Evolutionary conservation across 805 yeast species (phyloP).

Genomic region (Scheffersomyces stipitis): DNA sequence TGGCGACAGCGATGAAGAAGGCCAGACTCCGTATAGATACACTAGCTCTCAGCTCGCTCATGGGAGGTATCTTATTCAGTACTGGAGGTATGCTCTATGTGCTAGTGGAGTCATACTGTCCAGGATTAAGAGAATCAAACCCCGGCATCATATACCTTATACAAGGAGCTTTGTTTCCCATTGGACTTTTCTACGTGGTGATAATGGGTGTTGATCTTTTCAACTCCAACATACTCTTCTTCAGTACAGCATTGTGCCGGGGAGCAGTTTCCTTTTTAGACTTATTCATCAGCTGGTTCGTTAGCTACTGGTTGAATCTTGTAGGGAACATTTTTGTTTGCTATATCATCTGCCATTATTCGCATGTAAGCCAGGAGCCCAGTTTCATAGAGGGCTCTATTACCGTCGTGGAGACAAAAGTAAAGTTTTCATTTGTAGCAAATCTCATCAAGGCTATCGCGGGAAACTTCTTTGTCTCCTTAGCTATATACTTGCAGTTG

Average conservation of each 20-base stretch:
- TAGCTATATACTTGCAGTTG: conserved; percentile 74
- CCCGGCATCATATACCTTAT: conserved; percentile 55
- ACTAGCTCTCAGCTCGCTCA: conserved; percentile 59
- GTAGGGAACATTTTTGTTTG: conserved; percentile 65
- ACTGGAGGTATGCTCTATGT: conserved; percentile 73
- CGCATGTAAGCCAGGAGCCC: conserved; percentile 47
- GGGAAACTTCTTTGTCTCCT: conserved; percentile 74
- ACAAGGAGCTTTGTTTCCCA: conserved; percentile 65
- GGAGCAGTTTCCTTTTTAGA: conserved; percentile 71
- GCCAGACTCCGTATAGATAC: conserved; percentile 63
- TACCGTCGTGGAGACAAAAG: conserved; percentile 45
- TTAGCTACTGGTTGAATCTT: conserved; percentile 67
- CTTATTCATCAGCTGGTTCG: conserved; percentile 60
- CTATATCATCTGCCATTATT: conserved; percentile 59
- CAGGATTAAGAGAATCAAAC: conserved; percentile 36
- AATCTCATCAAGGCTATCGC: conserved; percentile 70
- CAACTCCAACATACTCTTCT: conserved; percentile 72
- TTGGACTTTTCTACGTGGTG: conserved; percentile 75
- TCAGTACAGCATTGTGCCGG: conserved; percentile 65
- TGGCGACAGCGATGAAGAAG: conserved; percentile 84
- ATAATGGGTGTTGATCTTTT: conserved; percentile 73
- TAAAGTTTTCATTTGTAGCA: conserved; percentile 51
- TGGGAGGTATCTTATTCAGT: conserved; percentile 70
- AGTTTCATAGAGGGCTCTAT: conserved; percentile 49
- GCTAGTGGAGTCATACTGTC: conserved; percentile 52